phyloP scores from a whole-genome alignment of 768 basidiomycete species.

The Dioszegia aurantiaca region DNA sequence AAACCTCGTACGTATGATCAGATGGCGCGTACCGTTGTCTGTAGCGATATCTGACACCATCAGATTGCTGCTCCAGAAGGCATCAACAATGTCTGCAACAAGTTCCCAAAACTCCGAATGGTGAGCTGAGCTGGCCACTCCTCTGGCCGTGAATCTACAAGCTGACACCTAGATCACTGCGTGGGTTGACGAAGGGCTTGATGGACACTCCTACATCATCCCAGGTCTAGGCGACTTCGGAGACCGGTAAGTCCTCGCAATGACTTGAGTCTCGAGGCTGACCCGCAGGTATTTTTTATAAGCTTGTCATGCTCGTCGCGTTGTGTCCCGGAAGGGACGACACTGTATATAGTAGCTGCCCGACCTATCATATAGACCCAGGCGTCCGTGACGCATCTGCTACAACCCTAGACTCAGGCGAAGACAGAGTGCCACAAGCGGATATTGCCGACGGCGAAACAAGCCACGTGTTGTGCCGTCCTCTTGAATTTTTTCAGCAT shows the following conservation, averaged over 20 bases:
- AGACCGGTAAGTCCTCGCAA: conserved; percentile 55
- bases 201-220: conserved; percentile 85
- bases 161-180: conserved; percentile 69
- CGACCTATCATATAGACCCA: too few relatives aligned
- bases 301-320: too few relatives aligned
- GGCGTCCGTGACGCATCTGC: too few relatives aligned
- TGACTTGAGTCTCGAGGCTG: neutral
- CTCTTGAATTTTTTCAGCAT: neutral
- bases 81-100: conserved; percentile 70
- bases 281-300: conserved; percentile 33
- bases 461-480: conserved; percentile 1
- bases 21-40: neutral
- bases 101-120: conserved; percentile 72
- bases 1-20: conserved; percentile 64
- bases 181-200: conserved; percentile 90
- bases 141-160: neutral
- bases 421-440: neutral
- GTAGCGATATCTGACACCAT: conserved; percentile 5
- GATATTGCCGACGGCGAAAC: neutral
- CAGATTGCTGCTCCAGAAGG: conserved; percentile 90
- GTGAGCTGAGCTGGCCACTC: conserved; percentile 55
- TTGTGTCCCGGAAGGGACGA: too few relatives aligned
- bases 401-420: too few relatives aligned
- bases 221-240: conserved; percentile 98
- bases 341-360: too few relatives aligned